Base-by-base conservation (phyloP, 768 basidiomycete species). In the Macrolepiota albuminosa region DNA sequence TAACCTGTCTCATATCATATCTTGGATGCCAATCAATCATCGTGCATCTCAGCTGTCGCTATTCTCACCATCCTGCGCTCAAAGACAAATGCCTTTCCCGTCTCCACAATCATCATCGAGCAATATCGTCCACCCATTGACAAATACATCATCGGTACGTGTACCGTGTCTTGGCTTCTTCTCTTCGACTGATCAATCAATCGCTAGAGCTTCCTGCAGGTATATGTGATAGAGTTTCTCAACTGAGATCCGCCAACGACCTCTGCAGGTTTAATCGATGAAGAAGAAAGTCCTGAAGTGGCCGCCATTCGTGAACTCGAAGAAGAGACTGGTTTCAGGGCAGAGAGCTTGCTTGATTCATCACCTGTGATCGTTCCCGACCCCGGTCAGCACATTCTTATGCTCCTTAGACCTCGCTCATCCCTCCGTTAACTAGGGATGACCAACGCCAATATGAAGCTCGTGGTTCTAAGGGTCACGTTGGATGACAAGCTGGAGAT, bases 381-480 rank as follows among this genome's bases (percentile, higher is more conserved):
- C 69, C 90, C 91, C 63, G 92, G 89, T 89, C 45, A 54, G 74
- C 67, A 18, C 55, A 9, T 45, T 37, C 33, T 56, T 18, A 40
- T 31, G 16, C 40, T 24, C 33, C 14, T 1, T 7, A 33, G 14
- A 34, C 21, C 49, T 29, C 24, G 24, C 39, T 26, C 42, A 46
- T 60, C 50, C 45, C n/a, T 57, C 13, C 33, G 24, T 3, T 50
- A 8, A 31, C 34, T 48, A 91, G 94, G 95, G 10, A 95, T 98
- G 94, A 89, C 92, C 21, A 93, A 86, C 47, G 91, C 95, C 13
- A 96, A 91, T 69, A 95, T 95, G 92, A 87, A 91, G 66, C 82
- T 97, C 24, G 86, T 93, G 50, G 78, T 87, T 18, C 76, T 95
- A 33, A 79, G 81, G 60, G 88, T 93, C 47, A 70, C 77, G 37